Conservation (phyloP, 1,284 basidiomycete genomes). For the Erythrobasidium hasegawianum region DNA sequence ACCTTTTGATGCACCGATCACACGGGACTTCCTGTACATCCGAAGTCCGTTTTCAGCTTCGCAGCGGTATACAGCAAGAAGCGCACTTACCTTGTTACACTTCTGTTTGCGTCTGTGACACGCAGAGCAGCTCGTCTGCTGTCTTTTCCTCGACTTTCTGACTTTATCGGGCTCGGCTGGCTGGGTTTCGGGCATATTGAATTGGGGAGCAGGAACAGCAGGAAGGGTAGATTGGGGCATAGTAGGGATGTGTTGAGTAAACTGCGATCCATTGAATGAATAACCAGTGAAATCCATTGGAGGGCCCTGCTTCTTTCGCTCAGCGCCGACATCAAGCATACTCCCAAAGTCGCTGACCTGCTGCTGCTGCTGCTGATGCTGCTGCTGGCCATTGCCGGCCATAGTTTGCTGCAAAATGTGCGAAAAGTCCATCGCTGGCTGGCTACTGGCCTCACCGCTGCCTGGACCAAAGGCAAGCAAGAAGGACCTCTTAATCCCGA, state of each 20-base stretch:
- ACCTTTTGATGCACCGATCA: conserved; percentile 33
- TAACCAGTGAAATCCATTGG: no score
- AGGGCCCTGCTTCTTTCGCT: no score
- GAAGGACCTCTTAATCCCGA: no score
- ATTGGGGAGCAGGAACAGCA: not conserved
- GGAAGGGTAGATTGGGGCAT: not conserved
- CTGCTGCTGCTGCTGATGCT: conserved; percentile 6
- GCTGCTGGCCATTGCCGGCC: not conserved
- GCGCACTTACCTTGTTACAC: conserved; percentile 23
- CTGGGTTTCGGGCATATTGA: not conserved
- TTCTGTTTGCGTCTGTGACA: conserved; percentile 34
- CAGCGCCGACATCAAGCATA: no score
- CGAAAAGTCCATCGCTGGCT: no score
- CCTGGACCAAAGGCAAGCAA: no score
- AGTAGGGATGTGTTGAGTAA: no score
- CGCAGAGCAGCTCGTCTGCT: conserved; percentile 33
- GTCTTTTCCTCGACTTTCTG: conserved; percentile 24
- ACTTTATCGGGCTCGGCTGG: not conserved
- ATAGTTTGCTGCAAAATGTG: no score
- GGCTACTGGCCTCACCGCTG: no score
- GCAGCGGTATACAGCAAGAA: not conserved
- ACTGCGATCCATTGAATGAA: no score
- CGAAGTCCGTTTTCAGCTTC: not conserved
- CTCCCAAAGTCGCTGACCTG: not conserved
- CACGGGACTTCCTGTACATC: conserved; percentile 26